Conservation (phyloP, 768 basidiomycete genomes). For the Sporobolomyces phaffii region DNA sequence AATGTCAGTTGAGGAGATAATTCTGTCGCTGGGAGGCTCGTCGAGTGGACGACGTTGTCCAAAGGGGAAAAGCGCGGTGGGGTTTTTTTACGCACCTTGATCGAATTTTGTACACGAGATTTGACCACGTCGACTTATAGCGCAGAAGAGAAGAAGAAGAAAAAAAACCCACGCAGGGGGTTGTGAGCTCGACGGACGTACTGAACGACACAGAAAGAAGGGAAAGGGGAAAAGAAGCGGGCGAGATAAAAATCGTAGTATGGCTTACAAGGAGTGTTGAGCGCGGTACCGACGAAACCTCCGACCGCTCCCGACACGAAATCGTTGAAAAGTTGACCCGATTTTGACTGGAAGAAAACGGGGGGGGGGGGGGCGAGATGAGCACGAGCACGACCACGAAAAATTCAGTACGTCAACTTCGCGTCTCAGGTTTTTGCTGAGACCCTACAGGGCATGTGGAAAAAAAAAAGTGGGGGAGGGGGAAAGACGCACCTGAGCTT, state of each 20-base stretch:
- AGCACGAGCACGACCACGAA: too few relatives aligned
- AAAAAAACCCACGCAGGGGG: too few relatives aligned
- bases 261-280: slow-evolving; percentile 74
- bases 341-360: slow-evolving; percentile 58
- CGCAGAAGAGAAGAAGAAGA: too few relatives aligned
- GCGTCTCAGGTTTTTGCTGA: neutral
- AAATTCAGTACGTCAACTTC: too few relatives aligned
- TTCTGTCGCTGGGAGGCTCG: too few relatives aligned
- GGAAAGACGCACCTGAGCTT: slow-evolving; percentile 61
- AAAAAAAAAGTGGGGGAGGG: neutral
- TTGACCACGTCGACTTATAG: slow-evolving; percentile 72
- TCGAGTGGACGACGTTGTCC: too few relatives aligned
- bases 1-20: neutral
- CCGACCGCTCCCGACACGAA: slow-evolving; percentile 84
- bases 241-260: neutral
- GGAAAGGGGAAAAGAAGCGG: too few relatives aligned
- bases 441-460: neutral
- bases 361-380: slow-evolving; percentile 38
- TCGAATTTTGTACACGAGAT: slow-evolving; percentile 72
- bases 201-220: too few relatives aligned
- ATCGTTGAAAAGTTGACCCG: slow-evolving; percentile 69
- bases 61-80: neutral
- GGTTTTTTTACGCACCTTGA: slow-evolving; percentile 18
- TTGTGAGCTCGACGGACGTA: too few relatives aligned
- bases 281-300: slow-evolving; percentile 59